A percentile compares a stretch with the other conserved stretches of the same genome.
Evolutionary conservation across 2,329 filamentous ascomycete genomes (phyloP).

Genomic region (Phyllosticta capitalensis): DNA sequence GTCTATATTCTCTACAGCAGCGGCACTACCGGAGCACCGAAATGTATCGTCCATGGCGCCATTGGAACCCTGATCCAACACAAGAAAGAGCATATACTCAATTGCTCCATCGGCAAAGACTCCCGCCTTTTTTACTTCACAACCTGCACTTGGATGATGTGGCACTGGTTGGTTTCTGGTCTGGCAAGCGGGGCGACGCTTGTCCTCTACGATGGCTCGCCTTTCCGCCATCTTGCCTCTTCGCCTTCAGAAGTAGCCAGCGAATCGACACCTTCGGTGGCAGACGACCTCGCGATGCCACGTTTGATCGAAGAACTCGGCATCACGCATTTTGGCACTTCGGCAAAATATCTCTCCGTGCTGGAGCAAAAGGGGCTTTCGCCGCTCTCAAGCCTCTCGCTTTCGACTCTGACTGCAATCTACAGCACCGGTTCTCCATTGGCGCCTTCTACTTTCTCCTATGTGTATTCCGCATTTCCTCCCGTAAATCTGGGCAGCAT

Average conservation of each 20-base stretch:
- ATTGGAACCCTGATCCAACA: slow-evolving; percentile 88
- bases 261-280: slow-evolving; percentile 41
- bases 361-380: slow-evolving; percentile 69
- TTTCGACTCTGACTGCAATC: slow-evolving; percentile 61
- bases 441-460: slow-evolving; percentile 84
- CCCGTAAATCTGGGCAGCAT: slow-evolving; percentile 81
- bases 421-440: slow-evolving; percentile 92
- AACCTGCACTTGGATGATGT: slow-evolving; percentile 99
- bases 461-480: slow-evolving; percentile 79
- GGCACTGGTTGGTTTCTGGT: slow-evolving; percentile 89
- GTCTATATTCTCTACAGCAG: slow-evolving; percentile 91
- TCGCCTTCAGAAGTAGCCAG: slow-evolving; percentile 12
- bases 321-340: slow-evolving; percentile 92
- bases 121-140: slow-evolving; percentile 88
- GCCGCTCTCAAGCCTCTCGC: slow-evolving; percentile 47
- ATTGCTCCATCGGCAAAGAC: slow-evolving; percentile 65
- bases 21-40: slow-evolving; percentile 78
- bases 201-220: slow-evolving; percentile 85
- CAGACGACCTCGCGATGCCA: slow-evolving; percentile 73
- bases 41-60: slow-evolving; percentile 89
- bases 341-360: slow-evolving; percentile 83
- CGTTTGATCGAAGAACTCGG: slow-evolving; percentile 67
- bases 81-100: slow-evolving; percentile 90
- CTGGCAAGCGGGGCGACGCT: slow-evolving; percentile 75
- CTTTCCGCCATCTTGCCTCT: slow-evolving; percentile 49